Evolutionary conservation across 768 basidiomycete genomes (phyloP), one percentile per base, ranked within the genome.

Genomic region (Leccinum uliginosum): DNA sequence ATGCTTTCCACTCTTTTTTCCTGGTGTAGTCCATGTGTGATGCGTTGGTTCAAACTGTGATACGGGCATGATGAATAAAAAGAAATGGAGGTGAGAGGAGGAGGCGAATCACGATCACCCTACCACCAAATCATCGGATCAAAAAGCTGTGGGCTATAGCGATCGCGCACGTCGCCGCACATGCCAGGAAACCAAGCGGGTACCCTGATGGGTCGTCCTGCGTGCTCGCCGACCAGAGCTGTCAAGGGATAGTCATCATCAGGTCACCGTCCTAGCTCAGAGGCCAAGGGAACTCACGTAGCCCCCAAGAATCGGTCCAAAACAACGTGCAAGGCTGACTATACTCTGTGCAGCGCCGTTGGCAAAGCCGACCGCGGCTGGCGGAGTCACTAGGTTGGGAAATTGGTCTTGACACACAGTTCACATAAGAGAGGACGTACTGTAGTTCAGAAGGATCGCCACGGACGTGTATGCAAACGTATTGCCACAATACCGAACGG

Each of bases 271-370:
- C 17, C 14, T 11, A 47, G 2, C 3, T 35, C 11, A 19, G 38
- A 1, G 30, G 14, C 23, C 17, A 23, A 34, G 29, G 55, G 11
- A n/a, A 56, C 70, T 62, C 67, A 92, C 91, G 69, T 86, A 89
- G 45, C 91, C 91, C 48, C 91, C 91, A 17, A 92, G 76, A 40
- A 93, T 82, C 21, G 94, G 93, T 21, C 93, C 97, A 35, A 92
- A 66, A 74, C 94, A 97, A 40, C 97, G 83, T 4, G 95, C 92
- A 24, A 96, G 83, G 61, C 92, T 94, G 60, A 96, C 95, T 30
- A 93, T 89, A 66, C 92, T 94, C 72, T 99, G 97, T 0, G 94
- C 97, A 21, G 96, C 84, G 17, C 96, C 97, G 67, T 98, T 99
- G 10, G 96, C 92, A 57, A 92, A 84, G 7, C 93, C 92, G 40